Evolutionary conservation across 2,329 filamentous ascomycete genomes (phyloP), one percentile per base, ranked within the genome.

Genomic region (Colletotrichum lini): DNA sequence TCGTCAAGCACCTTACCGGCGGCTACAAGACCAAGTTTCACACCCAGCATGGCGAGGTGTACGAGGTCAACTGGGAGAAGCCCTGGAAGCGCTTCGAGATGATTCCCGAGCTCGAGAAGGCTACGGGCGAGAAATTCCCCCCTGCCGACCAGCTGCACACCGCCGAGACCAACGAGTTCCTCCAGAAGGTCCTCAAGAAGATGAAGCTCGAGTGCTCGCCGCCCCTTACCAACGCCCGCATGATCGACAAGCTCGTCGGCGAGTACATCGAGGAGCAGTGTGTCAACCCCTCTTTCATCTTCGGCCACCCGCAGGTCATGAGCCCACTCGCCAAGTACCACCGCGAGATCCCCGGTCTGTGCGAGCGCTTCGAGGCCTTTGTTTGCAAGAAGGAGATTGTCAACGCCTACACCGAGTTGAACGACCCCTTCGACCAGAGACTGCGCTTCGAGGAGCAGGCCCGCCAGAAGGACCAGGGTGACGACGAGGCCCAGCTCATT

Each of bases 381-480:
- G 96, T 98, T 56, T 95, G 93, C 87, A 97, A 95, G 88, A 97
- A 96, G 69, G 96, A 98, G 82, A 98, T 98, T 76, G 93, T 92
- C 78, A 98, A 99, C 80, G 95, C 95, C 38, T 97, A 98, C 85
- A 98, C 96, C 49, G 96, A 99, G 90, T 92, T 99, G 89, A 97
- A 97, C 65, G 72, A 98, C 78, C 95, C 96, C 67, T 96, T 97
- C 78, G 95, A 98, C 83, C 96, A 99, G 86, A 91, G 96, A 73
- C 85, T 96, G 74, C 91, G 95, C 40, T 96, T 96, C 82, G 73
- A 74, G 53, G 73, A 74, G 89, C 96, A 99, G 85, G 96, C 95
- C 5, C 89, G 91, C 77, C 95, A 98, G 87, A 98, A 98, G 90
- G 94, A 91, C 8, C 94, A 97, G 84, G 96, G 97, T 79, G 97